Base-by-base conservation (phyloP, 192 early-diverging fungal species). In the Gryganskiella cystojenkinii region DNA sequence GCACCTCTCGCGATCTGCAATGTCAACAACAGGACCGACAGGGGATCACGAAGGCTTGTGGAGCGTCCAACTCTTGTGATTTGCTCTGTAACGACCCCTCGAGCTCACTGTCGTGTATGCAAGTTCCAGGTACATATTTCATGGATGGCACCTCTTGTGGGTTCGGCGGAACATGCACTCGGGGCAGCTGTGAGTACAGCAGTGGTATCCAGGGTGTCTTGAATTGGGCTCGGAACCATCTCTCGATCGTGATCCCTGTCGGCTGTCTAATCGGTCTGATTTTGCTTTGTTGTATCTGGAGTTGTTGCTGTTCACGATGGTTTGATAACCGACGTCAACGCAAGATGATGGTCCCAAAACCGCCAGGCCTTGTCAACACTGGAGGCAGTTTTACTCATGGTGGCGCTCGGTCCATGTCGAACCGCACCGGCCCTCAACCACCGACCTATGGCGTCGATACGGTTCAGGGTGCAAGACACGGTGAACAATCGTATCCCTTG, bases 91-190 rank as follows among this genome's bases (percentile, higher is more conserved):
- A 83, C 35, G 81, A 85, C 50, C 90, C 90, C 1, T 57, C 30
- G 2, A 66, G 74, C 37, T 8, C 74, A 3, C 20, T 78, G 28
- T 57, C 51, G 13, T 78, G 74, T 17, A 60, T 57, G 22, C 66
- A 78, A 53, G 63, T 69, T 40, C 74, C 86, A 10, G 89, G 88
- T 22, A 47, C 67, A 0, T 83, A 83, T 61, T 92, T 94, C 61
- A 79, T 90, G 7, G 91, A 94, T 43, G 92, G 91, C 45, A 90
- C 91, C 0, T 80, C 87, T 28, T 94, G 92, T 72, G 92, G 91
- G 25, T 86, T 84, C 78, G 81, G 79, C 54, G 91, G 92, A 31
- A 71, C 53, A 22, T 94, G 92, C 34, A 22, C 54, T 15, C 40
- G 19, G 17, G 74, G 74, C 3, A 9, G 37, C 15, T 78, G 74